phyloP scores from a whole-genome alignment of 139 green algal genomes.

The Zygnema circumcarinatum region DNA sequence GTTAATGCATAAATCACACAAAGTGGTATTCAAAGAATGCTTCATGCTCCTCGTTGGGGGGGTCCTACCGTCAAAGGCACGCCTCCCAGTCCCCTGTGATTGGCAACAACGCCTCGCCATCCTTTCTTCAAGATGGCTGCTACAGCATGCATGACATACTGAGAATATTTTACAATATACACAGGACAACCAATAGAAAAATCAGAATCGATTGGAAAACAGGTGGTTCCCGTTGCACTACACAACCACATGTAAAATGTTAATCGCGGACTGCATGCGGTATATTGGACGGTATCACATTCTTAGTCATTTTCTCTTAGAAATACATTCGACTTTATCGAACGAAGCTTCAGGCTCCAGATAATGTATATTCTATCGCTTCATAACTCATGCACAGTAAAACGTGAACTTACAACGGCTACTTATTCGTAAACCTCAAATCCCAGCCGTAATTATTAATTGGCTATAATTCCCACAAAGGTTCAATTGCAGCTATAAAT shows the following conservation, averaged over 20 bases:
- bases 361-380: too few species aligned
- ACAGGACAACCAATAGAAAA: neutral
- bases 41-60: too few species aligned
- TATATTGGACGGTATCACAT: neutral
- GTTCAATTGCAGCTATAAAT: too few species aligned
- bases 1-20: too few species aligned
- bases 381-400: too few species aligned
- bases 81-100: conserved; percentile 51
- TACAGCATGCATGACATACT: conserved; percentile 41
- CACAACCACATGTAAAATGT: neutral
- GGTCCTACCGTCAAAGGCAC: conserved; percentile 55
- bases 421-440: too few species aligned
- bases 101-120: conserved; percentile 43
- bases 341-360: too few species aligned
- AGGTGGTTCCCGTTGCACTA: conserved; percentile 2
- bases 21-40: too few species aligned
- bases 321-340: too few species aligned
- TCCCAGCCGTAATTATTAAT: too few species aligned
- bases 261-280: neutral
- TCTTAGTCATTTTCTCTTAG: neutral
- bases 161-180: neutral
- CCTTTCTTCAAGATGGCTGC: conserved; percentile 12
- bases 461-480: too few species aligned
- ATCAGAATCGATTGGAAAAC: neutral
- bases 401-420: too few species aligned